Evolutionary conservation across 2,329 filamentous ascomycete genomes (phyloP).

Genomic region (Colletotrichum cereale): DNA sequence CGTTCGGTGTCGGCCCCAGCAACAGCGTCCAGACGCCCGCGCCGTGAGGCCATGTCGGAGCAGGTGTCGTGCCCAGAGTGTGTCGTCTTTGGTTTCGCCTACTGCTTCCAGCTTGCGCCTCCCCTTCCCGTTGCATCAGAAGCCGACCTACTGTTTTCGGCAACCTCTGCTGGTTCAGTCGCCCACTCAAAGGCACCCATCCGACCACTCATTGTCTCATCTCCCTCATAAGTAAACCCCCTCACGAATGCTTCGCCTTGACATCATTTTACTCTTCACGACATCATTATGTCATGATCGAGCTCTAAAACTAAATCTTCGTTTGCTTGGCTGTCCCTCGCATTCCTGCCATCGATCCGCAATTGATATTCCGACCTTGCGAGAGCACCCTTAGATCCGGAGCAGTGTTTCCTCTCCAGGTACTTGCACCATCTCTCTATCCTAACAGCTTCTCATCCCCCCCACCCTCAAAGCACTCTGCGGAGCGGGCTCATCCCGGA

Average conservation of each 20-base stretch:
- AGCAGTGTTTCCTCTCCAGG: background rate
- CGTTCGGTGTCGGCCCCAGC: conserved; percentile 12
- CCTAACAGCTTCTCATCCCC: background rate
- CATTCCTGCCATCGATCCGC: background rate
- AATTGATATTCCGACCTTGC: background rate
- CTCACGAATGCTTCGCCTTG: background rate
- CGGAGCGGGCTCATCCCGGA: conserved; percentile 17
- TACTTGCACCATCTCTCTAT: background rate
- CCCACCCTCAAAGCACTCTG: conserved; percentile 14
- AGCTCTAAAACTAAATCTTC: background rate
- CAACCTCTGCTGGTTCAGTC: background rate
- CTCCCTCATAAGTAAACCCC: background rate
- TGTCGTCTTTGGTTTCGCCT: conserved; percentile 22
- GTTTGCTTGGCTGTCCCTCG: background rate
- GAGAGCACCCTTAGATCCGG: background rate
- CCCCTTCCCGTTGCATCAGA: conserved; percentile 19
- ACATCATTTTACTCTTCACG: background rate
- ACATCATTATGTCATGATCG: background rate
- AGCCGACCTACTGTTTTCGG: conserved; percentile 22
- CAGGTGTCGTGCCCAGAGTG: conserved; percentile 8
- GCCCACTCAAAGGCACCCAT: background rate
- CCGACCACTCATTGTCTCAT: no score
- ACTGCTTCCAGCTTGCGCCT: background rate
- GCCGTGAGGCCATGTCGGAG: background rate
- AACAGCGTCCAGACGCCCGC: background rate